Evolutionary conservation across 805 yeast species (phyloP), one percentile per base, ranked within the genome.

Genomic region (Ogataea kodamae): DNA sequence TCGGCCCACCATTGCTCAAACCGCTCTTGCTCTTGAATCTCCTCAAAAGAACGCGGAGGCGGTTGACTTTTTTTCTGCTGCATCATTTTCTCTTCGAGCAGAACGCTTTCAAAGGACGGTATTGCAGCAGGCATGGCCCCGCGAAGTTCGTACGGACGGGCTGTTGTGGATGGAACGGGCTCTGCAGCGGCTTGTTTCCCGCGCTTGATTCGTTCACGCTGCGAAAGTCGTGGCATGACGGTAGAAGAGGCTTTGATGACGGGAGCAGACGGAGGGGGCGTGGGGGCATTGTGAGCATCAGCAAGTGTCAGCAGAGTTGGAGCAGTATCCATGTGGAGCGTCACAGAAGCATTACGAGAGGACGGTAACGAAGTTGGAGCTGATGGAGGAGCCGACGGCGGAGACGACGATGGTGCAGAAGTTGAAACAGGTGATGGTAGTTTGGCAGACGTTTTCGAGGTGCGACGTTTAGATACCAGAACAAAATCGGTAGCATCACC

Each of bases 1-100:
- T 74, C 77, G 22, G 74, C 81, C 89, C 95, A 88, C 96, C 96
- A 88, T 40, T 64, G 70, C 18, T 80, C 88, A 63, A 88, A 88
- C 51, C 80, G 87, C 50, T 84, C 85, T 43, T 88, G 96, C 45
- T 79, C 80, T 51, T 79, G 81, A 28, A 82, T 72, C 38, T 88
- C 95, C 28, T 74, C 78, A 25, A 84, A 56, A 1, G 84, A 67
- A 35, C 66, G 66, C 9, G 36, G 28, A 3, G 28, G 28, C 21
- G 25, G 38, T 6, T 25, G 22, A 19, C 33, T 37, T 33, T 62
- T 60, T 37, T 49, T 51, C 18, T 46, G 48, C 42, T 62, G 38
- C 5, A 39, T 30, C 41, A 48, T 30, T 16, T 35, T 39, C 31
- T 55, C 54, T 33, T 54, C 55, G 17, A 48, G 25, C 12, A 50